Evolutionary conservation across 306 rosid species (phyloP), one percentile per base, ranked within the genome.

Genomic region (Carpinus viminea): DNA sequence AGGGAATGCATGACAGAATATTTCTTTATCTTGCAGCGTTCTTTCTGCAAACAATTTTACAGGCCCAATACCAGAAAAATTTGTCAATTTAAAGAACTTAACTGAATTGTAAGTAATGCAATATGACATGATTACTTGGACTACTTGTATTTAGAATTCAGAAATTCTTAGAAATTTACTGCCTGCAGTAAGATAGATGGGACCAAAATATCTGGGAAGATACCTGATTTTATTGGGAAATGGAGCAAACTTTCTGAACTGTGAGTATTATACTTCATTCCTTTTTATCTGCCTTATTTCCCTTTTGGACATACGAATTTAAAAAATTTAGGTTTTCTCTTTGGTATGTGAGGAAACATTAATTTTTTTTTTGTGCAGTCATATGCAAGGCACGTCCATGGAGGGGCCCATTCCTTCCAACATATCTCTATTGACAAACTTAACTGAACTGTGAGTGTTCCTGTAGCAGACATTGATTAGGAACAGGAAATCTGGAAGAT

Each of bases 351-450:
- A 70, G 69, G 26, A 41, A 41, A 41, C 7, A 41, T 41, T 41
- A 5, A n/a, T 5, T 20, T 5, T 20, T 26, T 10, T 74, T 72
- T 31, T 57, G 68, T 36, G 85, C 80, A 93, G 98, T 85, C 72
- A 91, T 83, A 53, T 93, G 76, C 94, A 89, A 83, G 98, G 98
- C 62, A 91, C 96, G 48, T 84, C 89, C 43, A 82, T 91, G 96
- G 96, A 87, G 74, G 92, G 85, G 8, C 93, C 98, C 3, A 76
- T 93, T 87, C 96, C 94, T 80, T 45, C 79, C 28, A 77, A 50
- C 51, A 76, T 91, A 74, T 84, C 93, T n/a, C 34, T 12, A 24
- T 80, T 93, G 83, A 84, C 36, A 83, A 73, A 38, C 28, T 78
- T 91, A 79, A 26, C 62, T 2, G 12, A 80, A 21, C 34, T 93